phyloP scores from a whole-genome alignment of 75 land plant genomes.

The Sequoia sempervirens region DNA sequence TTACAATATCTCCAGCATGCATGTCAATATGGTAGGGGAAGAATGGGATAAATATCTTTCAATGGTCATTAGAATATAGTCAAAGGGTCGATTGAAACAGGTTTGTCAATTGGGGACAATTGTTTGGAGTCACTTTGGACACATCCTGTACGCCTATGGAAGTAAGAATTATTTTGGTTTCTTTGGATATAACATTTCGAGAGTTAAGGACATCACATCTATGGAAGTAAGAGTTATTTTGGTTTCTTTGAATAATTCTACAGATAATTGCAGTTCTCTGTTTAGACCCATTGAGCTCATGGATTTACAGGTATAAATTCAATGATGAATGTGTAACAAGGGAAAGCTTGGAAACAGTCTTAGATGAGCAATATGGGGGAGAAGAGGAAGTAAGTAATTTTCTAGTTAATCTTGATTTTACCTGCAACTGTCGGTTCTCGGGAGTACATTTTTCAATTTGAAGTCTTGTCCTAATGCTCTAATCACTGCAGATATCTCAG shows the following conservation, averaged over 20 bases:
- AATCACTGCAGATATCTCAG: not conserved
- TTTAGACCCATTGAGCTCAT: not conserved
- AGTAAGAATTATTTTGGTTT: not conserved
- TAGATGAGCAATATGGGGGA: conserved; percentile 89
- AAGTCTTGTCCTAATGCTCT: not conserved
- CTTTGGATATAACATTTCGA: not conserved
- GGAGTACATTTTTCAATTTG: not conserved
- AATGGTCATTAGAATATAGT: not conserved
- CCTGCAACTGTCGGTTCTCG: not conserved
- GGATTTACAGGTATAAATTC: conserved; percentile 63
- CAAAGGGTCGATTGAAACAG: not conserved
- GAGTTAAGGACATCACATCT: not conserved
- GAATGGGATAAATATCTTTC: not conserved
- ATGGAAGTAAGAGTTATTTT: not conserved
- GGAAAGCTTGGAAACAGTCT: conserved; percentile 53
- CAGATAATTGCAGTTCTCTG: not conserved
- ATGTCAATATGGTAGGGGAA: not conserved
- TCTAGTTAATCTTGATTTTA: not conserved
- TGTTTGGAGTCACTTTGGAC: not conserved
- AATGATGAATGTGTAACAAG: conserved; percentile 89
- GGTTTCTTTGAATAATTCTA: not conserved
- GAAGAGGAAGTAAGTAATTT: conserved; percentile 63
- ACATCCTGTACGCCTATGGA: not conserved
- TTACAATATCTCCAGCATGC: not conserved
- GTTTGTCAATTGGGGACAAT: not conserved